These are phyloP conservation scores for Cyberlindnera misumaiensis DNA, from an alignment of 805 yeast genomes.

Conservation along the genomic window DNA sequence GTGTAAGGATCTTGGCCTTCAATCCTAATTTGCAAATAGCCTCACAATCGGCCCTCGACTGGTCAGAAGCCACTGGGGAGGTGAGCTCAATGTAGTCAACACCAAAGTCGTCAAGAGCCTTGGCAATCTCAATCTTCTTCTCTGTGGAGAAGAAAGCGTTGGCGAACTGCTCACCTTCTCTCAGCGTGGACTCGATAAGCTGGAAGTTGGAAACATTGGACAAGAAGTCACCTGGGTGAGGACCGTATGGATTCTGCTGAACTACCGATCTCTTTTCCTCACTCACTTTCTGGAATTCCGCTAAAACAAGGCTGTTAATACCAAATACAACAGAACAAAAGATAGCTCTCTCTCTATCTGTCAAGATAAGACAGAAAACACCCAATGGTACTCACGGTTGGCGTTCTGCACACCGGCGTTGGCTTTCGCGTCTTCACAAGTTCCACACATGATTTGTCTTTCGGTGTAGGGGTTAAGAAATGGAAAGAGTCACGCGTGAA, in stretches of 20 bases:
- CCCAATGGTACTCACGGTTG: slow-evolving; percentile 4
- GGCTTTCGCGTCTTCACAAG: slow-evolving; percentile 23
- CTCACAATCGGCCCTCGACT: slow-evolving; percentile 88
- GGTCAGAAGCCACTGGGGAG: slow-evolving; percentile 97
- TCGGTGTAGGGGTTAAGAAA: not conserved
- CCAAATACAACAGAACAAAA: not conserved
- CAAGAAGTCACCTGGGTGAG: slow-evolving; percentile 87
- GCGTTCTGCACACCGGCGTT: slow-evolving; percentile 12
- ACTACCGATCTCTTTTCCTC: slow-evolving; percentile 34
- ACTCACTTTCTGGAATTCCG: slow-evolving; percentile 36
- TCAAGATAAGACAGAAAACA: not conserved
- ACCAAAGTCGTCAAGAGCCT: slow-evolving; percentile 94
- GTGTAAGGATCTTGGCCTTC: slow-evolving; percentile 92
- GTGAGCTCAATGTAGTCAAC: slow-evolving; percentile 97
- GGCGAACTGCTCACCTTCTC: slow-evolving; percentile 99
- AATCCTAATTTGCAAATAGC: slow-evolving; percentile 96
- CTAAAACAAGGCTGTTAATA: slow-evolving; percentile 9
- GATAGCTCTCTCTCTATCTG: not conserved
- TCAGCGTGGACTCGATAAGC: slow-evolving; percentile 87
- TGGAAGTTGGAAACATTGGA: slow-evolving; percentile 87
- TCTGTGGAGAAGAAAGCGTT: slow-evolving; percentile 93
- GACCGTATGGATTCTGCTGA: slow-evolving; percentile 79
- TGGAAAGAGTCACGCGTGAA: not conserved
- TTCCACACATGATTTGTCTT: slow-evolving; percentile 16
- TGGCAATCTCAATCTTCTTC: slow-evolving; percentile 94